phyloP scores from a whole-genome alignment of 2,329 filamentous ascomycete genomes.

The Talaromyces amestolkiae region DNA sequence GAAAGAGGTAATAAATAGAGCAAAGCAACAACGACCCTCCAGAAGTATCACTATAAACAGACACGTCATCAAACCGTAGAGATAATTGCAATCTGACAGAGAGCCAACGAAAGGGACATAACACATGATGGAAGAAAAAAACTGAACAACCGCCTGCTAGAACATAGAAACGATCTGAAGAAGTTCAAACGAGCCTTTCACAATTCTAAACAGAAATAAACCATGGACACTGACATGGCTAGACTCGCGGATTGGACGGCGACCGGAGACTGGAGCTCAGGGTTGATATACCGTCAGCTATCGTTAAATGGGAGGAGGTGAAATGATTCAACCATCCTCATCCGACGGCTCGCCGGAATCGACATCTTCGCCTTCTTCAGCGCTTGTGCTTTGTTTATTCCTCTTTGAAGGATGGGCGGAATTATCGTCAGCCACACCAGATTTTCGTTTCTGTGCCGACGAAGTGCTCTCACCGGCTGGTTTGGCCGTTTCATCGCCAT shows the following conservation, averaged over 20 bases:
- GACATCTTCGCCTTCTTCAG: conserved; percentile 52
- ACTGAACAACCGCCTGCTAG: conserved; percentile 33
- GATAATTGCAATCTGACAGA: conserved; percentile 15
- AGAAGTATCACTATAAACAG: conserved; percentile 26
- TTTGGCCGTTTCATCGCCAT: conserved; percentile 30
- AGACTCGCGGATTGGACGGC: neutral
- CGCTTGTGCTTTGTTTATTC: conserved; percentile 51
- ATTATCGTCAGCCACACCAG: conserved; percentile 45
- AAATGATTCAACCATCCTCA: conserved; percentile 44
- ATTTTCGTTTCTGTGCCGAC: conserved; percentile 52
- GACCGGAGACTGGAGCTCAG: conserved; percentile 11
- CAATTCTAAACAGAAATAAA: conserved; percentile 8
- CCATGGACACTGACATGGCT: neutral
- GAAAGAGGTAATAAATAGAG: conserved; percentile 10
- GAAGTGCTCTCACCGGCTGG: conserved; percentile 34
- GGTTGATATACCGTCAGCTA: conserved; percentile 3
- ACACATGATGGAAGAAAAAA: conserved; percentile 17
- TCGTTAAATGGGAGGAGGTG: neutral
- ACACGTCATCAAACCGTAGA: conserved; percentile 24
- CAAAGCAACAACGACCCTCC: conserved; percentile 20
- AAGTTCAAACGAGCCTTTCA: conserved; percentile 19
- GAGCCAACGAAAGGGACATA: conserved; percentile 12
- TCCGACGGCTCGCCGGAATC: conserved; percentile 49
- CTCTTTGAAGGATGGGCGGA: conserved; percentile 48
- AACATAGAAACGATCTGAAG: conserved; percentile 23